Conservation (phyloP, 2,329 filamentous ascomycete genomes). For the Cryphonectria parasitica region DNA sequence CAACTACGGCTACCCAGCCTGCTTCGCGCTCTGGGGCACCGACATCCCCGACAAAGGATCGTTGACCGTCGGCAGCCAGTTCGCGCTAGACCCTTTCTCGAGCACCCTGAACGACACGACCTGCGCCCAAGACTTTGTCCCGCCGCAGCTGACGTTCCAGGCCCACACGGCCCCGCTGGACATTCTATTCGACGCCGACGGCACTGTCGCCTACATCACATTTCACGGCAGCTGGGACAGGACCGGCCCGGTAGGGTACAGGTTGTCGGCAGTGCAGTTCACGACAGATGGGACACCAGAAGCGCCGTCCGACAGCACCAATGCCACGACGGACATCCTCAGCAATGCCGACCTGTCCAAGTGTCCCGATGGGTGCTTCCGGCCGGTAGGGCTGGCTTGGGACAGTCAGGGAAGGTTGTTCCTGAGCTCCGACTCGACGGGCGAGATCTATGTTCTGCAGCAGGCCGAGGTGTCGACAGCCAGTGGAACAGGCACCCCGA, state of each 20-base stretch:
- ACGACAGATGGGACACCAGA: slow-evolving; percentile 38
- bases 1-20: slow-evolving; percentile 74
- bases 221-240: slow-evolving; percentile 73
- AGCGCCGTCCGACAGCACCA: slow-evolving; percentile 46
- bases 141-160: slow-evolving; percentile 60
- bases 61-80: slow-evolving; percentile 54
- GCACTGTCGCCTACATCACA: slow-evolving; percentile 65
- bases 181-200: slow-evolving; percentile 65
- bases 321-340: slow-evolving; percentile 56
- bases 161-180: slow-evolving; percentile 75
- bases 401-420: slow-evolving; percentile 60
- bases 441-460: slow-evolving; percentile 65
- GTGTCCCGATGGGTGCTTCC: slow-evolving; percentile 64
- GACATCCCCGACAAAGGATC: slow-evolving; percentile 46
- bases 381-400: slow-evolving; percentile 62
- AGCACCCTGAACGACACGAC: slow-evolving; percentile 46
- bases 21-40: slow-evolving; percentile 68
- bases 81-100: slow-evolving; percentile 43
- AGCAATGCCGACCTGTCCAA: slow-evolving; percentile 54
- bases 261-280: slow-evolving; percentile 48
- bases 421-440: slow-evolving; percentile 65
- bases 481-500: slow-evolving; percentile 3
- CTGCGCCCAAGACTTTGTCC: slow-evolving; percentile 48
- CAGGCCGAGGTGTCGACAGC: slow-evolving; percentile 29
- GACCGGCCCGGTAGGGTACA: slow-evolving; percentile 41